Evolutionary conservation across 768 basidiomycete species (phyloP), one percentile per base, ranked within the genome.

Genomic region (Phylloporus rhodoxanthus): DNA sequence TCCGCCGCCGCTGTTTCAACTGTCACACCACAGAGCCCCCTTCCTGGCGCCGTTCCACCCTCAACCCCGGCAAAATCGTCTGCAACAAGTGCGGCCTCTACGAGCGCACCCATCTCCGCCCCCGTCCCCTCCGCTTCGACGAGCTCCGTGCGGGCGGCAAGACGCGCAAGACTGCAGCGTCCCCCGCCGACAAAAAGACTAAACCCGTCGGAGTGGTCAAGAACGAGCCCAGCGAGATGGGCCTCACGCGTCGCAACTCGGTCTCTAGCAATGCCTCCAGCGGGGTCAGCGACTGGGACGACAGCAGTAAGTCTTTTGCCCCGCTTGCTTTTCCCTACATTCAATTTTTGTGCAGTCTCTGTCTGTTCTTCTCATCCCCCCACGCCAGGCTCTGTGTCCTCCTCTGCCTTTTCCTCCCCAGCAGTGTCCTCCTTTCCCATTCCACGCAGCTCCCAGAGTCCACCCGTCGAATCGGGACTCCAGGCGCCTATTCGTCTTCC

Each of bases 41-140:
- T 7, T 84, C 81, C 21, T 92, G 90, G 90, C 84, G 90, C 47
- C 81, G 90, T 39, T 85, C 82, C 26, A 91, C 90, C 5, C 83
- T 92, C 61, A 89, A 90, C 67, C 87, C 87, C 0, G 90, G 90
- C 56, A 92, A 92, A 70, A 92, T 92, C 61, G 90, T 92, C 39
- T 92, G 90, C 78, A 92, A 92, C 77, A 92, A 92, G 73, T 92
- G 90, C 56, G 90, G 90, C 9, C 76, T 92, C 33, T 92, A 92
- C 61, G 90, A 92, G 68, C 87, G 90, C 62, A 92, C 90, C 11
- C 90, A 92, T 57, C 68, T 91, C 48, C 80, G 90, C 20, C 81
- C 89, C 5, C 77, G 90, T 11, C 90, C 90, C 8, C 75, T 91
- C 15, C 84, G 89, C 47, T 91, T 92, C 54, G 90, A 91, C 65